Evolutionary conservation across 768 basidiomycete species (phyloP).

Genomic region (Psilocybe azurescens): DNA sequence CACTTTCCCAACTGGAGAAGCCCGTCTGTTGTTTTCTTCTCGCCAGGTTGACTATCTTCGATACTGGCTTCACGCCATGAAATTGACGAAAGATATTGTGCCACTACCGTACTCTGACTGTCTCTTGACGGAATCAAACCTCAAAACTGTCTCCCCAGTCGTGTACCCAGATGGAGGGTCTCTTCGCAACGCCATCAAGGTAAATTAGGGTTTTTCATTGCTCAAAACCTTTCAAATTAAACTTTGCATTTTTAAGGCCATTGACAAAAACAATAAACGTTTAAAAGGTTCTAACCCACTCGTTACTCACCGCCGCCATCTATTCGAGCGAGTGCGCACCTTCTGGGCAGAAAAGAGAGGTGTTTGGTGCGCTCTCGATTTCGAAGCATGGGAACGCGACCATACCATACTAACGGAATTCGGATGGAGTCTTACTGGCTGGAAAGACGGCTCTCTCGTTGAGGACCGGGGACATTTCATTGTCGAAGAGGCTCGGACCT

Average conservation of each 20-base stretch:
- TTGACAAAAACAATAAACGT: constrained; percentile 82
- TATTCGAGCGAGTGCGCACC: constrained; percentile 71
- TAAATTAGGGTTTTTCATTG: constrained; percentile 22
- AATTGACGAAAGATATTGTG: constrained; percentile 64
- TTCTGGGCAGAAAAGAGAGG: constrained; percentile 69
- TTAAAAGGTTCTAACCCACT: constrained; percentile 67
- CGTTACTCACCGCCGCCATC: constrained; percentile 59
- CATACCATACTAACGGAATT: constrained; percentile 80
- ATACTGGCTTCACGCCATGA: constrained; percentile 82
- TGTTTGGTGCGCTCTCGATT: constrained; percentile 80
- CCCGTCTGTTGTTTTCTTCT: constrained; percentile 82
- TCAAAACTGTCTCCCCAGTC: constrained; percentile 63
- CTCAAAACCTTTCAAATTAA: not conserved
- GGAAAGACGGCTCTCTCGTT: constrained; percentile 55
- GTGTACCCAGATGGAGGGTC: constrained; percentile 58
- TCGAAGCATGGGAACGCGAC: constrained; percentile 85
- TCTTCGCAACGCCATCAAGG: constrained; percentile 67
- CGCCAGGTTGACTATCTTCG: constrained; percentile 85
- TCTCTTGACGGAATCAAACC: constrained; percentile 62
- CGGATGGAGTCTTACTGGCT: constrained; percentile 71
- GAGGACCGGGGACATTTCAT: constrained; percentile 64
- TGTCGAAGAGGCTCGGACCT: constrained; percentile 62
- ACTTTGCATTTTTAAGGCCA: constrained; percentile 48
- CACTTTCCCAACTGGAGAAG: constrained; percentile 72
- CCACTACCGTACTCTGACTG: constrained; percentile 82